Base-by-base conservation (phyloP, 2,329 filamentous ascomycete genomes). In the Chalaropsis thielavioides region DNA sequence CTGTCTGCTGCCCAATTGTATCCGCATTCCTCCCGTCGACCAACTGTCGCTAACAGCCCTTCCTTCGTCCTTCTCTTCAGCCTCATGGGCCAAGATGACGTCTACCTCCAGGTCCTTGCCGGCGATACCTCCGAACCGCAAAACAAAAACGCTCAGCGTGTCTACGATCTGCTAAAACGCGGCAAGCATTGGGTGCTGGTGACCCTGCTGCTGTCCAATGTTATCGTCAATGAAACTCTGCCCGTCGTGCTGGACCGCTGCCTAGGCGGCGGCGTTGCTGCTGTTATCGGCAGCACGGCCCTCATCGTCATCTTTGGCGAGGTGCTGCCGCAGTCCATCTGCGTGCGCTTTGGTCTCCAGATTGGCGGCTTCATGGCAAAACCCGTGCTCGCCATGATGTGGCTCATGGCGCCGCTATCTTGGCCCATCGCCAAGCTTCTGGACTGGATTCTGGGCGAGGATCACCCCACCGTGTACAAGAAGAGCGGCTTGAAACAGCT, bases 121-220 rank as follows among this genome's bases (percentile, higher is more conserved):
- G 86, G 87, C 49, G 95, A 94, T 64, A 86, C 88, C 58, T 87
- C 90, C 74, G 90, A 88, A 64, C 80, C 85, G n/a, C 92, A 97
- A 76, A 87, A 86, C 72, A 90, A 85, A 72, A 90, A 96, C 72
- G 94, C 94, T 0, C 83, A 82, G 65, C 87, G 84, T 69, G 94
- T 99, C 11, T 81, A 94, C 70, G 81, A 84, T 54, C 79, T 99
- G 35, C 77, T 99, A 65, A 85, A 90, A 69, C 88, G 83, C 71
- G 94, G 94, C 71, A 99, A 99, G 75, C 94, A 99, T 75, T 99
- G 94, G 94, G 92, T 99, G 22, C 79, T 99, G 66, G 94, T 99
- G 64, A 97, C 94, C 2, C 78, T 99, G 31, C 82, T 99, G 7
- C 79, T 99, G 65, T 91, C 91, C 74, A 99, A 99, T 74, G 94